Percentiles rank a stretch among this genome's conserved stretches.
These are phyloP conservation scores for Gracilaria gracilis DNA, from an alignment of 23 red algal genomes.

Conservation along the genomic window DNA sequence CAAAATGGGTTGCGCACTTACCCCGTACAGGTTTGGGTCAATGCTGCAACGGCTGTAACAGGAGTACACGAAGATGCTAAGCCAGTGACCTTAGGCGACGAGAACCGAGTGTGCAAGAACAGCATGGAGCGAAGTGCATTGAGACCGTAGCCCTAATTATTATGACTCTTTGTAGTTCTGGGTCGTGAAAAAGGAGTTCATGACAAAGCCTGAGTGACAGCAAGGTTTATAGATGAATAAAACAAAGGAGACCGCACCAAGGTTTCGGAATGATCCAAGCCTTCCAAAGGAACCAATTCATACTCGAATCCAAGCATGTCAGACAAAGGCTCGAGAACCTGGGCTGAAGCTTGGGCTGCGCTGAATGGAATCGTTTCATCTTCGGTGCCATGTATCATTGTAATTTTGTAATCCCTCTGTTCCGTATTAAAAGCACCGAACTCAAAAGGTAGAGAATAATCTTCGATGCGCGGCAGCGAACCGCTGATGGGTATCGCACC, in stretches of 20 bases:
- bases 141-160: too few relatives aligned
- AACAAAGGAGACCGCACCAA: slow-evolving; percentile 19
- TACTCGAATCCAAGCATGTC: slow-evolving; percentile 2
- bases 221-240: not conserved
- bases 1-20: too few relatives aligned
- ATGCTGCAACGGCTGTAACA: too few relatives aligned
- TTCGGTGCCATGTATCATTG: slow-evolving; percentile 16
- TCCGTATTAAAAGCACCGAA: slow-evolving; percentile 9
- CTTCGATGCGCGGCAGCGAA: slow-evolving; percentile 5
- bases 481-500: slow-evolving; percentile 26
- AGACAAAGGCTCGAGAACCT: not conserved
- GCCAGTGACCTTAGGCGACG: too few relatives aligned
- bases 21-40: too few relatives aligned
- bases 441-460: not conserved
- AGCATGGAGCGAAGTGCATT: too few relatives aligned
- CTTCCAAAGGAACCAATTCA: slow-evolving; percentile 26
- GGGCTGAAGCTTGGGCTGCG: slow-evolving; percentile 1
- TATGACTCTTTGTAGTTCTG: too few relatives aligned
- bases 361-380: slow-evolving; percentile 26
- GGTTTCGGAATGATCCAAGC: slow-evolving; percentile 10
- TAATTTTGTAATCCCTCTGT: slow-evolving; percentile 16
- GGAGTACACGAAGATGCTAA: too few relatives aligned
- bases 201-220: slow-evolving; percentile 19
- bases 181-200: too few relatives aligned
- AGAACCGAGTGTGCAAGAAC: too few relatives aligned